Evolutionary conservation across 164 flowering plant genomes (phyloP).

Genomic region (Pachysandra terminalis): DNA sequence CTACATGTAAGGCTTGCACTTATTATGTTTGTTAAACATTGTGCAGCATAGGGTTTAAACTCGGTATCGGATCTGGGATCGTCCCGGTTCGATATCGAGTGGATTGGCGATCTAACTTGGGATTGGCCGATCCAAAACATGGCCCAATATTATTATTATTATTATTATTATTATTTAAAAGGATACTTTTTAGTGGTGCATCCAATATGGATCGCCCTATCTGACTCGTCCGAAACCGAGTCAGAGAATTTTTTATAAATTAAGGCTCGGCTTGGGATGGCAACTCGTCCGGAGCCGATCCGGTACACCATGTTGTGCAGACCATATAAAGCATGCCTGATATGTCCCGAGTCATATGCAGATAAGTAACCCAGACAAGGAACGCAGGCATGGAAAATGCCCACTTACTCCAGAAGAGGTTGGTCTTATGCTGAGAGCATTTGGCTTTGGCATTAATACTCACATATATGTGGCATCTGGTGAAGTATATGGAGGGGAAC

Average conservation of each 20-base stretch:
- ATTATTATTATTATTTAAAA: not conserved
- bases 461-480: conserved; percentile 98
- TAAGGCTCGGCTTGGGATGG: no score
- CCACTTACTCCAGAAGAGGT: conserved; percentile 98
- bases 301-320: conserved; percentile 6
- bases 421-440: conserved; percentile 91
- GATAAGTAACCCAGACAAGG: conserved; percentile 84
- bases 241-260: no score
- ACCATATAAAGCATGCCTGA: not conserved
- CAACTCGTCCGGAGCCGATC: no score
- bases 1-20: conserved; percentile 66
- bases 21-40: not conserved
- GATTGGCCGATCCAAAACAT: no score
- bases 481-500: conserved; percentile 91
- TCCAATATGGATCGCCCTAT: no score
- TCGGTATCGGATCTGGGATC: no score
- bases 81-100: no score
- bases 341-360: conserved; percentile 22
- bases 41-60: no score
- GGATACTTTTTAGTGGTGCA: no score
- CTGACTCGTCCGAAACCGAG: no score
- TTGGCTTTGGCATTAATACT: conserved; percentile 87
- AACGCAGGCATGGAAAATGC: conserved; percentile 93
- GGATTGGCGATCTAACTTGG: no score
- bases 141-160: no score